phyloP scores from a whole-genome alignment of 306 rosid species.

The Casuarina glauca region DNA sequence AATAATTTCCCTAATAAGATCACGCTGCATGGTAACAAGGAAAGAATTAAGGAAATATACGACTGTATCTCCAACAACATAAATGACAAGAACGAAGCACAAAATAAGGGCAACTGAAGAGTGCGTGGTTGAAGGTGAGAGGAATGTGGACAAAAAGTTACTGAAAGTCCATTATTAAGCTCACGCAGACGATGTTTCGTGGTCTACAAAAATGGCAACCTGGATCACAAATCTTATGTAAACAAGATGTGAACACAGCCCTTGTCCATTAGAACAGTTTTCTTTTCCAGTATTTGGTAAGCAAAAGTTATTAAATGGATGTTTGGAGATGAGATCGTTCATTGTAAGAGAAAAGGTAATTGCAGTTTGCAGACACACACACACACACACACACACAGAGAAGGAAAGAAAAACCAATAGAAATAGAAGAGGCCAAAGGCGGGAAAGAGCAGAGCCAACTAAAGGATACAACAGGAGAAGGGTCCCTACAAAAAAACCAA shows the following conservation, averaged over 20 bases:
- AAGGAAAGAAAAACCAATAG: slow-evolving; percentile 49
- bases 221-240: slow-evolving; percentile 16
- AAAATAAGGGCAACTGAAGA: background rate
- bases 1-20: too few species aligned
- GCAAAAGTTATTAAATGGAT: slow-evolving; percentile 39
- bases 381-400: slow-evolving; percentile 27
- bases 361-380: slow-evolving; percentile 32
- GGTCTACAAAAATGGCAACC: slow-evolving; percentile 28
- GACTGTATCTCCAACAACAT: background rate
- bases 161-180: slow-evolving; percentile 39
- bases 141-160: slow-evolving; percentile 29
- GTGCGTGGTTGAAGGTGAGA: slow-evolving; percentile 22
- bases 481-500: too few species aligned
- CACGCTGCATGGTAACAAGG: too few species aligned
- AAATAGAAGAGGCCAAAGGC: too few species aligned
- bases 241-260: slow-evolving; percentile 39
- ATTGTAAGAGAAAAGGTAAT: slow-evolving; percentile 65
- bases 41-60: too few species aligned
- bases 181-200: slow-evolving; percentile 38
- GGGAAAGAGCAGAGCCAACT: too few species aligned
- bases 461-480: too few species aligned
- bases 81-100: background rate
- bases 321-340: slow-evolving; percentile 47
- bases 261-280: slow-evolving; percentile 30
- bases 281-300: slow-evolving; percentile 40